Evolutionary conservation across 768 basidiomycete species (phyloP).

Genomic region (Hericium rajendrae): DNA sequence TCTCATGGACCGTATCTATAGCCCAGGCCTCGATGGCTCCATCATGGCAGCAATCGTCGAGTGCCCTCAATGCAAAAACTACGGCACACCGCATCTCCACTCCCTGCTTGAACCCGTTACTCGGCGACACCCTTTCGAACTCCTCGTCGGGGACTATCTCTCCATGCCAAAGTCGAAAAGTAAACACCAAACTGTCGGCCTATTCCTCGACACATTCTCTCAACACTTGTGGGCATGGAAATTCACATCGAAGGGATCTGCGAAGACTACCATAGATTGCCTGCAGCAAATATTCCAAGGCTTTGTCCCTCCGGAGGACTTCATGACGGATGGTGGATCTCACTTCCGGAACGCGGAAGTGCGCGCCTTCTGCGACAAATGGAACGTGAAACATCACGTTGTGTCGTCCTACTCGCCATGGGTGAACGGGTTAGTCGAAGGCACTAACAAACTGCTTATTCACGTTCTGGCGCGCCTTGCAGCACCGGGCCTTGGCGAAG

Average conservation of each 20-base stretch:
- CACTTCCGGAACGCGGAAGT: slow-evolving; percentile 30
- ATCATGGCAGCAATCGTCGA: no score
- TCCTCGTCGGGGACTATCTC: slow-evolving; percentile 28
- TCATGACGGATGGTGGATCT: slow-evolving; percentile 29
- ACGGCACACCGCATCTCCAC: slow-evolving; percentile 23
- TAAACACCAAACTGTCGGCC: slow-evolving; percentile 19
- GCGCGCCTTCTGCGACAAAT: slow-evolving; percentile 16
- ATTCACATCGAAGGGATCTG: no score
- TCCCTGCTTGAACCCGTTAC: slow-evolving; percentile 12
- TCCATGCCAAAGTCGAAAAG: slow-evolving; percentile 25
- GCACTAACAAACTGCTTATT: no score
- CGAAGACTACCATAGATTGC: slow-evolving; percentile 16
- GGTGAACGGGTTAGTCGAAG: slow-evolving; percentile 30
- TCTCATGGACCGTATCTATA: no score
- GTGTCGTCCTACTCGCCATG: slow-evolving; percentile 26
- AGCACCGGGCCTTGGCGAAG: no score
- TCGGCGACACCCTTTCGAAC: slow-evolving; percentile 4
- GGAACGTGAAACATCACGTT: slow-evolving; percentile 9
- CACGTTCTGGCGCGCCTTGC: no score
- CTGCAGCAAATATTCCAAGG: slow-evolving; percentile 17
- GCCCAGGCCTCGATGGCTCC: no score
- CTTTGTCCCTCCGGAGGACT: slow-evolving; percentile 19
- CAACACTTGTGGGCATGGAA: slow-evolving; percentile 19
- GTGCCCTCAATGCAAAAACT: slow-evolving; percentile 14
- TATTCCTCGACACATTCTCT: slow-evolving; percentile 21